Conservation (phyloP, 306 rosid genomes). For the Astragalus glycyphyllos region DNA sequence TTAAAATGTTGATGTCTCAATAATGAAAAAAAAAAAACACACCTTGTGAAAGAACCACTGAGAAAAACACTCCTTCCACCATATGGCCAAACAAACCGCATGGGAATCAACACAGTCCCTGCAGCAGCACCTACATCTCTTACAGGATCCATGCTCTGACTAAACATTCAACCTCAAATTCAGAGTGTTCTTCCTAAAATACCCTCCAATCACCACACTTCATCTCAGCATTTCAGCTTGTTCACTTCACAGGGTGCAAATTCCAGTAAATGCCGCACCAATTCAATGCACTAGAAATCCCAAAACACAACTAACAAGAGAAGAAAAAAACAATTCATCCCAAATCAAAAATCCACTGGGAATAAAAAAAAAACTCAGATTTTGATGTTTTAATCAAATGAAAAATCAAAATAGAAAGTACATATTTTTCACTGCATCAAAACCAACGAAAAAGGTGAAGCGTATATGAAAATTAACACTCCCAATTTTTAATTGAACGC, state of each 20-base stretch:
- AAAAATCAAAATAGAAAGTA: constrained; percentile 38
- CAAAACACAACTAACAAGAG: constrained; percentile 16
- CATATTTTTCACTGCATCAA: constrained; percentile 6
- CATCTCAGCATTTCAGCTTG: constrained; percentile 46
- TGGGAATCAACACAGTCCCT: constrained; percentile 73
- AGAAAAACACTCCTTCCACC: constrained; percentile 87
- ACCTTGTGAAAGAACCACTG: constrained; percentile 90
- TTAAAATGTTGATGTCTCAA: not conserved
- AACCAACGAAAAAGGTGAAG: constrained; percentile 28
- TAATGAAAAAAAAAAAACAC: constrained; percentile 38
- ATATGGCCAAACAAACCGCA: constrained; percentile 94
- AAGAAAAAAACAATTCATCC: constrained; percentile 3
- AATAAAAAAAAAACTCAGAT: constrained; percentile 17
- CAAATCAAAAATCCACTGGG: constrained; percentile 26
- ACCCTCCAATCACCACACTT: constrained; percentile 54
- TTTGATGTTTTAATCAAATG: constrained; percentile 33
- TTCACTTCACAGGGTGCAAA: constrained; percentile 45
- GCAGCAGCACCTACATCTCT: constrained; percentile 58
- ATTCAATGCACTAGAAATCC: constrained; percentile 43
- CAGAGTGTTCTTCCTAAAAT: constrained; percentile 36
- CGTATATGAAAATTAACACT: constrained; percentile 30
- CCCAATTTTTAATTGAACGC: constrained; percentile 39
- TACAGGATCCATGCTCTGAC: constrained; percentile 69
- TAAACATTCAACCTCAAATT: constrained; percentile 57
- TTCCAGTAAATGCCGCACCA: constrained; percentile 48